Base-by-base conservation (phyloP, 441 rosid genomes). In the Populus hybrid region DNA sequence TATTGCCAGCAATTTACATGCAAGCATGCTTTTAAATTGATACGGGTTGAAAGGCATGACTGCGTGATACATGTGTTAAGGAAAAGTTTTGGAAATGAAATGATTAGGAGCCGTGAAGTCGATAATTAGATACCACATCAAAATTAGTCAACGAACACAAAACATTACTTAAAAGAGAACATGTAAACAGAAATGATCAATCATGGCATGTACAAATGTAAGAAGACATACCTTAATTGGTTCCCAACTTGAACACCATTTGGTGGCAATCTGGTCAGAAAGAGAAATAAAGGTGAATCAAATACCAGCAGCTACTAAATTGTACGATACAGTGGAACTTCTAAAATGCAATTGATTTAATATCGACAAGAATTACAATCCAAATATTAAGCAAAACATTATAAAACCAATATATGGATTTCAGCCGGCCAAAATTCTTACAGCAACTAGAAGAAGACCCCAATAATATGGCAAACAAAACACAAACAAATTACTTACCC, bases 221-320 rank as follows among this genome's bases (percentile, higher is more conserved):
- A 24, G 12, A 72, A 70, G 84, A 87, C 86, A 77, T 73, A 95
- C 99, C 99, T 92, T 74, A 95, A 88, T 82, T 93, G 99, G 88
- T 77, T 93, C 76, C 92, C 93, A 76, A 79, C 81, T 89, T 90
- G 90, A 81, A 84, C 86, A 85, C 92, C 95, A 81, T 80, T 85
- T 4, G 84, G 64, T 6, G 86, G 89, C 79, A 86, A 84, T 78
- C 97, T 91, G 88, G 75, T 78, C 9, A 63, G 30, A 78, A 23
- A 71, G 69, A 72, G 69, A 77, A 76, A 78, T 42, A 70, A 69
- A 75, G 64, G 78, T 46, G 71, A 82, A 67, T 79, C 75, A 84
- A 80, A 73, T 35, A 59, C 59, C 75, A 79, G 71, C 26, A 79
- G 71, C 23, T 65, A 63, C 34, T 61, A 12, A 42, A 3, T 14